phyloP scores from a whole-genome alignment of 805 yeast species.

The Candida pseudofarinosa region DNA sequence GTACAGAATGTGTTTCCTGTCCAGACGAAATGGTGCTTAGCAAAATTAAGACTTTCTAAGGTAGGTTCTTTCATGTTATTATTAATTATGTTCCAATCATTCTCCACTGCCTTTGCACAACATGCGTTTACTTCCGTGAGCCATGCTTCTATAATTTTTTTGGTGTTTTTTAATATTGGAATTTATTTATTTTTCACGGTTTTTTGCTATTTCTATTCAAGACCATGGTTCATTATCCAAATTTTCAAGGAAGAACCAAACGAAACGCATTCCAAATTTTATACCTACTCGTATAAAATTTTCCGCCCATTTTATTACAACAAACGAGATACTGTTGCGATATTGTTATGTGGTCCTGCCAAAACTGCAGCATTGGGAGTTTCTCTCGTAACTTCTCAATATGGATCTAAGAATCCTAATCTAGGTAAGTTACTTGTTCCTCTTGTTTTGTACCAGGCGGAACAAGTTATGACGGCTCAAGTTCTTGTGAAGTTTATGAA shows the following conservation, averaged over 20 bases:
- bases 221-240: slow-evolving; percentile 50
- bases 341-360: slow-evolving; percentile 88
- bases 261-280: slow-evolving; percentile 39
- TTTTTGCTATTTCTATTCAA: slow-evolving; percentile 54
- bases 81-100: slow-evolving; percentile 72
- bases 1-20: slow-evolving; percentile 66
- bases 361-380: slow-evolving; percentile 93
- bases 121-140: slow-evolving; percentile 70
- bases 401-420: slow-evolving; percentile 56
- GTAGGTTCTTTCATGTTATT: slow-evolving; percentile 78
- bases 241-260: slow-evolving; percentile 47
- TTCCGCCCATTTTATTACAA: slow-evolving; percentile 67
- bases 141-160: slow-evolving; percentile 63
- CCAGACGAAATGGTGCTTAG: slow-evolving; percentile 56
- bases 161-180: slow-evolving; percentile 81
- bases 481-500: slow-evolving; percentile 62
- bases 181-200: slow-evolving; percentile 72
- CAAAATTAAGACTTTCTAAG: slow-evolving; percentile 59
- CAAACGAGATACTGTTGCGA: slow-evolving; percentile 68
- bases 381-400: slow-evolving; percentile 74
- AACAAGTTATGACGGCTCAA: slow-evolving; percentile 82
- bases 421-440: slow-evolving; percentile 77
- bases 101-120: slow-evolving; percentile 84
- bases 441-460: slow-evolving; percentile 79
- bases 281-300: slow-evolving; percentile 40